phyloP scores from a whole-genome alignment of 2,329 filamentous ascomycete genomes.

The Emergomyces pasteurianus region DNA sequence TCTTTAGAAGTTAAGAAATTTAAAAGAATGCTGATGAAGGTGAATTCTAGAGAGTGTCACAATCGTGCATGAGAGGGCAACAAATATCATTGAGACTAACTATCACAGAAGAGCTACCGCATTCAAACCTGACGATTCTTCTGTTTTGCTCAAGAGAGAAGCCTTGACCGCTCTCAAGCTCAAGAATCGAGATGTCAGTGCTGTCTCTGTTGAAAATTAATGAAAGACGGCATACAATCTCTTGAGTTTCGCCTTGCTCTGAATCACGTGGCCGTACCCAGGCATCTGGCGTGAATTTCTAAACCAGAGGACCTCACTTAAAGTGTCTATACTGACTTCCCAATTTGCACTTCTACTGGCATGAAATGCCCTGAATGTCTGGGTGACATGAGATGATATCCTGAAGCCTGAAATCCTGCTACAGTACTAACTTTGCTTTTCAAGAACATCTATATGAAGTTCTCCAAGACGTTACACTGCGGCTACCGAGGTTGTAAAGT shows the following conservation, averaged over 20 bases:
- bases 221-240: background rate
- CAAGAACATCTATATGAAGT: too few relatives aligned
- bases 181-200: background rate
- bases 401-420: background rate
- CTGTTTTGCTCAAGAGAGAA: too few relatives aligned
- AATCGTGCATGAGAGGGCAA: background rate
- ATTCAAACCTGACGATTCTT: too few relatives aligned
- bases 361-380: too few relatives aligned
- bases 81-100: background rate
- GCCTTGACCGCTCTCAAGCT: too few relatives aligned
- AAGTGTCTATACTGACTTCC: background rate
- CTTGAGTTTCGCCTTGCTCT: background rate
- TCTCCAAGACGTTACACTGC: too few relatives aligned
- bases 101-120: too few relatives aligned
- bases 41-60: background rate
- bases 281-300: background rate
- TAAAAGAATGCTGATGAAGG: too few relatives aligned
- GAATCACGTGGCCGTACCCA: background rate
- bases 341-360: background rate
- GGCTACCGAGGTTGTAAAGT: too few relatives aligned
- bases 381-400: too few relatives aligned
- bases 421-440: background rate
- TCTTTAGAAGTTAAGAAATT: background rate
- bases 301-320: background rate
- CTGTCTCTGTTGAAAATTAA: background rate